Evolutionary conservation across 805 yeast species (phyloP), one percentile per base, ranked within the genome.

Genomic region (Kregervanrija pseudodelftensis): DNA sequence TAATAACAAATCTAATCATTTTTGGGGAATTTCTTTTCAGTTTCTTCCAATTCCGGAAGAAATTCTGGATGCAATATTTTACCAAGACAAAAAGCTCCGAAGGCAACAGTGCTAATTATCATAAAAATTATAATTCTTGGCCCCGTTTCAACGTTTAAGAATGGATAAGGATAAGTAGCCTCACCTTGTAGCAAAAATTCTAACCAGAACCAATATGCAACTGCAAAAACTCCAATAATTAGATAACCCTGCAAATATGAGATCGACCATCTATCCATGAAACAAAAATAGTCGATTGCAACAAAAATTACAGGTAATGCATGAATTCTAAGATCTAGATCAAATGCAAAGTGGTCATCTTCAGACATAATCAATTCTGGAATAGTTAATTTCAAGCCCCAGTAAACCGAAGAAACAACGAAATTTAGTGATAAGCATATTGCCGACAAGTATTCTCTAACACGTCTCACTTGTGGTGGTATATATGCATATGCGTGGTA

Each of bases 381-480:
- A 41, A 73, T 71, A 54, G 79, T 75, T 13, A 82, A 45, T 49
- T 79, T 66, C 50, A 84, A 68, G 0, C 81, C 78, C 91, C 93
- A 85, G 59, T 85, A 85, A 12, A 84, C 76, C 1, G 65, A 32
- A 0, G 85, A 69, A 13, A 85, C 88, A 15, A 83, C 68, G 10
- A 73, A 65, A 57, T 83, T 90, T 13, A 80, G 54, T 0, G 79
- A 75, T 39, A 81, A 61, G 0, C 80, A 78, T 36, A 77, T 56
- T 1, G 85, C 80, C 47, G 80, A 74, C 31, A 73, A 41, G 42
- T 64, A 57, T 43, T 69, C 69, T 49, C 74, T 74, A 32, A 67
- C 28, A 22, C 8, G 28, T 7, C 28, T 22, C 28, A 22, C 8
- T 2, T 22, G 4, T 22, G 28, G 28, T 22, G 28, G 28, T 22